Base-by-base conservation (phyloP, 164 flowering plant species). In the Aristolochia californica region DNA sequence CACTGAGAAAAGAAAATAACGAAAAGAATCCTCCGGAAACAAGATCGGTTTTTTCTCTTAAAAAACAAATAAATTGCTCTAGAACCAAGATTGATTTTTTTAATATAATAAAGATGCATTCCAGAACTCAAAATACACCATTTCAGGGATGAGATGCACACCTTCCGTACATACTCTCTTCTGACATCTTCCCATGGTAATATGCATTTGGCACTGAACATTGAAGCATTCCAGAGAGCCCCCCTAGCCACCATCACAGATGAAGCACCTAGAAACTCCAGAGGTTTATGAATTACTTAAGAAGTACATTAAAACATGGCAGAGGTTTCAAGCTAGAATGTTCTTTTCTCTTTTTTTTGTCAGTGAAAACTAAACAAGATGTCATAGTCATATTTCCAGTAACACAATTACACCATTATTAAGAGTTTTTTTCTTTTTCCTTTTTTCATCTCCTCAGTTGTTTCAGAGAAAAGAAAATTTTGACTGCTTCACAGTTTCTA, bases 161-260 rank as follows among this genome's bases (percentile, higher is more conserved):
- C 96, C 96, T 86, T 88, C 62, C 86, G 70, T 43, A 91, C 59
- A 65, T 88, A 91, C 63, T 88, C 91, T 62, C 64, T 72, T 69
- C 82, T 88, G 59, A 88, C 85, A 52, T 79, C 87, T 73, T 86
- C 91, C 88, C 87, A 82, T 17, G 80, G 83, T 43, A 77, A 23
- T 69, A 79, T 78, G 3, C 95, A 86, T 57, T 70, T 59, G 15
- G 87, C 71, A 26, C 80, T 82, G 72, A 91, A 88, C 23, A 91
- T 75, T 53, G 98, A 86, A 70, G 89, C 91, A 80, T 91, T 91
- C 98, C 96, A 91, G 43, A 88, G 70, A 58, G 93, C 93, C 53
- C 96, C 95, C 78, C 98, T 81, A 58, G 93, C 98, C 64, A 80
- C 95, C 98, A 91, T 91, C 60, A 84, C 81, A 18, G 98, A 86